Evolutionary conservation across 345 rosid species (phyloP).

Genomic region (Melaleuca quinquenervia): DNA sequence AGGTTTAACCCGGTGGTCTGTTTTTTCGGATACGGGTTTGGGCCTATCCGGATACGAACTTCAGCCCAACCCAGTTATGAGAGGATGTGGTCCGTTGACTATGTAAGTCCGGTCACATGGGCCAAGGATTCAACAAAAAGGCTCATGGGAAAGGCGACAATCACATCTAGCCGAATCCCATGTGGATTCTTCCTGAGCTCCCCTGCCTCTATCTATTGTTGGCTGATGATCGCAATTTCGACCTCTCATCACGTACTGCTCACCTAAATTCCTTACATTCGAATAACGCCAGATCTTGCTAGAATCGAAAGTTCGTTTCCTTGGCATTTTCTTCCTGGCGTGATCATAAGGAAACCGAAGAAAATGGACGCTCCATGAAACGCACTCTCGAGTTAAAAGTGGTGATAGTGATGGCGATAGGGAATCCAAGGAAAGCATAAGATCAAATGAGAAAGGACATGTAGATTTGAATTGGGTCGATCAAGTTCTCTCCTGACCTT

Average conservation of each 20-base stretch:
- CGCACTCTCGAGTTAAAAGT: accelerated
- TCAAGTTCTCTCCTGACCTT: background rate
- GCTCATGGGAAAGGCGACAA: background rate
- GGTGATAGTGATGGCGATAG: background rate
- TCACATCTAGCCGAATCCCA: background rate
- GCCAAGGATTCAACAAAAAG: background rate
- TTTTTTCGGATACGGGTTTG: background rate
- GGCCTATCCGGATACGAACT: background rate
- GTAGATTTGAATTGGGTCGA: background rate
- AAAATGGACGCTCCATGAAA: background rate
- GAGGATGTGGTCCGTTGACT: background rate
- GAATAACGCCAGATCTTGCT: background rate
- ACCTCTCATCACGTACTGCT: background rate
- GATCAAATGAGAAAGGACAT: background rate
- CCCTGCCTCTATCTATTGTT: background rate
- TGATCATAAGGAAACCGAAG: background rate
- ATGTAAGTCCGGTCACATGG: background rate
- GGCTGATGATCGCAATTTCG: background rate
- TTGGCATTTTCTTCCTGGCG: background rate
- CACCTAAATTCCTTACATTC: background rate
- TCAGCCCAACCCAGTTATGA: background rate
- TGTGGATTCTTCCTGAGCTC: background rate
- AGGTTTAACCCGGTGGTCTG: background rate
- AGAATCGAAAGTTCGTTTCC: background rate
- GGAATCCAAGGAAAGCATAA: background rate